Percentiles rank a stretch among this genome's conserved stretches.
Conservation (phyloP, 1,284 basidiomycete species). For the Chiua sp. region DNA sequence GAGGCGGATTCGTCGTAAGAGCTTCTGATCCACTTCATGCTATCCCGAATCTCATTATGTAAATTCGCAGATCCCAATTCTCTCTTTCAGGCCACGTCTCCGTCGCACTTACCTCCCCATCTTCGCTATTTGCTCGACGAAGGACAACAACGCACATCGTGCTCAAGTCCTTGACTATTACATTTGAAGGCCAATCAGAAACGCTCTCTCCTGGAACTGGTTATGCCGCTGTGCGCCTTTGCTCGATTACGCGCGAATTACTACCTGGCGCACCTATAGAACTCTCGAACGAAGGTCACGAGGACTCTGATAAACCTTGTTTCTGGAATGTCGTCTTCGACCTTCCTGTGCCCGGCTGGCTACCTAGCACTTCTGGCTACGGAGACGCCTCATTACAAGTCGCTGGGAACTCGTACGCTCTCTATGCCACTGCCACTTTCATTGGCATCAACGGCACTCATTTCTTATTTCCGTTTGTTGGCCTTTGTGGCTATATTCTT, state of each 20-base stretch:
- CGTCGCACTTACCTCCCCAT: slow-evolving; percentile 57
- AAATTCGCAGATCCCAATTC: slow-evolving; percentile 62
- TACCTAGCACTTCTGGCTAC: slow-evolving; percentile 61
- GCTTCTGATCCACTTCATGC: slow-evolving; percentile 13
- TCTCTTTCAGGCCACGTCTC: slow-evolving; percentile 77
- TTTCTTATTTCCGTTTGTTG: slow-evolving; percentile 48
- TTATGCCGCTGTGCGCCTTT: slow-evolving; percentile 68
- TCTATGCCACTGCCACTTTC: slow-evolving; percentile 70
- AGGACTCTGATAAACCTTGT: slow-evolving; percentile 57
- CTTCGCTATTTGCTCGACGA: slow-evolving; percentile 55
- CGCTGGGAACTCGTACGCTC: slow-evolving; percentile 64
- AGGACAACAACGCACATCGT: slow-evolving; percentile 51
- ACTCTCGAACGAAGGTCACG: slow-evolving; percentile 64
- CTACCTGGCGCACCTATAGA: slow-evolving; percentile 56
- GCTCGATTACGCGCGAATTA: slow-evolving; percentile 67
- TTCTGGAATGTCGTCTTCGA: slow-evolving; percentile 76
- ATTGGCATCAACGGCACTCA: slow-evolving; percentile 46
- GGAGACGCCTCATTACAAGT: slow-evolving; percentile 45
- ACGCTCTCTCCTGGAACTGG: slow-evolving; percentile 59
- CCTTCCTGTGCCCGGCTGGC: slow-evolving; percentile 77
- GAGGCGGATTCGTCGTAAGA: slow-evolving; percentile 68
- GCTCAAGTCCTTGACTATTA: slow-evolving; percentile 69
- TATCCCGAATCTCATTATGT: slow-evolving; percentile 6
- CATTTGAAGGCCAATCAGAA: slow-evolving; percentile 81
- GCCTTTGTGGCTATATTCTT: slow-evolving; percentile 54